Percentiles rank a stretch among this genome's conserved stretches.
These are phyloP conservation scores for Pugionium dolabratum DNA, from an alignment of 345 rosid genomes.

Conservation along the genomic window DNA sequence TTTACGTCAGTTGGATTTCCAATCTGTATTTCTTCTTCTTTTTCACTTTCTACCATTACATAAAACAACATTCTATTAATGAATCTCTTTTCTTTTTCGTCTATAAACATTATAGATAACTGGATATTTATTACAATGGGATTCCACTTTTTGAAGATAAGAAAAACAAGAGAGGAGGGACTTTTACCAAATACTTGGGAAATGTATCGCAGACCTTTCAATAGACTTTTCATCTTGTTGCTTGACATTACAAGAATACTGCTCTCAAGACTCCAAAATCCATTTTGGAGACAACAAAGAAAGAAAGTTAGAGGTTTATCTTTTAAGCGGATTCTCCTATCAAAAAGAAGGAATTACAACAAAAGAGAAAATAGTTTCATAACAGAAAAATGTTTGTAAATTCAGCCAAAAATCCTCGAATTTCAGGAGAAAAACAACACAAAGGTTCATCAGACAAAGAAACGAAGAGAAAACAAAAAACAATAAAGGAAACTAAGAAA, in stretches of 20 bases:
- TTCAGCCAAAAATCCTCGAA: constrained; percentile 9
- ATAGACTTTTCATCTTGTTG: constrained; percentile 76
- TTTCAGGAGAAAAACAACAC: constrained; percentile 10
- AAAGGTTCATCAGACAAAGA: constrained; percentile 30
- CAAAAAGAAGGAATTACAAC: constrained; percentile 2
- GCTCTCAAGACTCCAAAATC: constrained; percentile 15
- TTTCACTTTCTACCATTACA: constrained; percentile 53
- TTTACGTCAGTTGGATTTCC: constrained; percentile 91
- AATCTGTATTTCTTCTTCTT: constrained; percentile 78
- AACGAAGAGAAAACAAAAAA: constrained; percentile 6
- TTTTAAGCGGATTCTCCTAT: constrained; percentile 12
- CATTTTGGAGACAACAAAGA: constrained; percentile 7
- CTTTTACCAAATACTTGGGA: constrained; percentile 72
- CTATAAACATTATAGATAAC: too few relatives aligned
- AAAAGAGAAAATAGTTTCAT: neutral
- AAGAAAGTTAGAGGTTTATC: constrained; percentile 2
- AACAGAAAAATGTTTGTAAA: neutral
- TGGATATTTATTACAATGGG: too few relatives aligned
- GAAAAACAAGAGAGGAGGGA: neutral
- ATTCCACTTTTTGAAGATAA: neutral
- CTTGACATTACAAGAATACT: constrained; percentile 43
- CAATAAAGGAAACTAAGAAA: constrained; percentile 40
- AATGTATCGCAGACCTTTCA: constrained; percentile 74
- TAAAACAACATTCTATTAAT: too few relatives aligned
- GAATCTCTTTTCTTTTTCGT: too few relatives aligned